Percentiles rank a stretch among this genome's conserved stretches.
Evolutionary conservation across 306 rosid species (phyloP).

Genomic region (Pyrus bretschneideri): DNA sequence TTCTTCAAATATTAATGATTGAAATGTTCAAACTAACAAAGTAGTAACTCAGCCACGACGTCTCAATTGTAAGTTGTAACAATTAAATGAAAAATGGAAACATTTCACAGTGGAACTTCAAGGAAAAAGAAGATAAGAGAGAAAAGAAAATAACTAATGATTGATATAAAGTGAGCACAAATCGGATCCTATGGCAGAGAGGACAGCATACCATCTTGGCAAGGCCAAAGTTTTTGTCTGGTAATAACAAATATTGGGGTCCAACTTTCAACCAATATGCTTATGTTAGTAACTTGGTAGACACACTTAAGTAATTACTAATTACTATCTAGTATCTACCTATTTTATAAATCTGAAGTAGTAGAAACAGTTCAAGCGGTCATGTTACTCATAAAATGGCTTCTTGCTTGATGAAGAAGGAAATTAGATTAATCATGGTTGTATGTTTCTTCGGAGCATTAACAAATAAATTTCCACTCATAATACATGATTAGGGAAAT

Average conservation of each 20-base stretch:
- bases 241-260: not conserved
- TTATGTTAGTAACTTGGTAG: not conserved
- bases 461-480: not conserved
- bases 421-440: not conserved
- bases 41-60: not conserved
- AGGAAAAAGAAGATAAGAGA: not conserved
- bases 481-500: not conserved
- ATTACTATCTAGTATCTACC: not conserved
- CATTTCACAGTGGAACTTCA: not conserved
- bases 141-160: not conserved
- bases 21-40: not conserved
- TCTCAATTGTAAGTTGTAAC: not conserved
- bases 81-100: not conserved
- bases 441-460: not conserved
- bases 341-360: not conserved
- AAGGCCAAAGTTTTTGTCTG: not conserved
- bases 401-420: not conserved
- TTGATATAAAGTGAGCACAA: not conserved
- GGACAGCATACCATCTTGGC: not conserved
- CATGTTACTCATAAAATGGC: not conserved
- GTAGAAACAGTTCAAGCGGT: not conserved
- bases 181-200: not conserved
- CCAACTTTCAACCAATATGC: not conserved
- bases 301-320: not conserved
- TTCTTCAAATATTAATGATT: not conserved